These are phyloP conservation scores for Sphaerulina musiva DNA, from an alignment of 2,329 filamentous ascomycete genomes.

Conservation along the genomic window DNA sequence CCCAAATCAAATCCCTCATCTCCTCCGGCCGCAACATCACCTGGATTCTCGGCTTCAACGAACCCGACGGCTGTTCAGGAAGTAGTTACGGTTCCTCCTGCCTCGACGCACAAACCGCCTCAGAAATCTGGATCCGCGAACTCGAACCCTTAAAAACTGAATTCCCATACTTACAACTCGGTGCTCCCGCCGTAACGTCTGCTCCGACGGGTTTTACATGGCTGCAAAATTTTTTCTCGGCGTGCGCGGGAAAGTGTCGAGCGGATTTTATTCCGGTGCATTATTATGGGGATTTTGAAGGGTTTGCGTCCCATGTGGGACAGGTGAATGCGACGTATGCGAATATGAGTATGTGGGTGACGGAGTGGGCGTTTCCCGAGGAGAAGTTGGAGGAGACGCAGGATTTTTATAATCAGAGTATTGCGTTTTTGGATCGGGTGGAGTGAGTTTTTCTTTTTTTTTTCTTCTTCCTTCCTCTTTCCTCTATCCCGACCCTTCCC, in stretches of 20 bases:
- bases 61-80: constrained; percentile 58
- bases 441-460: constrained; percentile 35
- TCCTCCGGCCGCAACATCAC: constrained; percentile 51
- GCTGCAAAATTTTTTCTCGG: constrained; percentile 59
- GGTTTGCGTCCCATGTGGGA: constrained; percentile 60
- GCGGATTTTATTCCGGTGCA: constrained; percentile 49
- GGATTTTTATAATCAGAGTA: constrained; percentile 60
- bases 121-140: constrained; percentile 62
- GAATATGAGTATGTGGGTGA: constrained; percentile 64
- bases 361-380: constrained; percentile 62
- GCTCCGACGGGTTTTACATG: constrained; percentile 55
- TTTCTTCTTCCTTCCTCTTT: no score
- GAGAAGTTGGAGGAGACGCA: constrained; percentile 54
- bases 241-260: constrained; percentile 46
- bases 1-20: constrained; percentile 52
- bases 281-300: constrained; percentile 60
- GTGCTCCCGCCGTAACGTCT: constrained; percentile 65
- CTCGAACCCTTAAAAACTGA: constrained; percentile 57
- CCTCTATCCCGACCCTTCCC: no score
- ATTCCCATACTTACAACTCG: constrained; percentile 57
- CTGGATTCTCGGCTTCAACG: constrained; percentile 71
- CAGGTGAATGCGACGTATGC: constrained; percentile 47
- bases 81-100: constrained; percentile 53
- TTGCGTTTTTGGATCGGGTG: constrained; percentile 60
- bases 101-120: constrained; percentile 55